Evolutionary conservation across 805 yeast species (phyloP), one percentile per base, ranked within the genome.

Genomic region (Wickerhamiella cacticola): DNA sequence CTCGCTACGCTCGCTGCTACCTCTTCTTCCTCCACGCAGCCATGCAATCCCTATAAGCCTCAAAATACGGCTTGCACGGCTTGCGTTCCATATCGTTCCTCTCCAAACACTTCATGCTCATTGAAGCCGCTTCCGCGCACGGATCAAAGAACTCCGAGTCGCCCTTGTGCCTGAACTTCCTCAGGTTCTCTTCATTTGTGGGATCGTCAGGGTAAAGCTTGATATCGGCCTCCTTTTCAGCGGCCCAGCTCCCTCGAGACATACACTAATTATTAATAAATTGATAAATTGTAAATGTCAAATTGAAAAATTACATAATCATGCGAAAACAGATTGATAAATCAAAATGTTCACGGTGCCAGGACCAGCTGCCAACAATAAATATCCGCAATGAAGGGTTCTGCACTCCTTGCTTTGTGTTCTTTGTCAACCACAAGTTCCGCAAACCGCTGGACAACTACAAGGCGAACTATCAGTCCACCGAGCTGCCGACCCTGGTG

Each of bases 21-120:
- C 46, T 22, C 26, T 50, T 48, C 25, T 51, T 52, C 13, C 45
- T 64, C 88, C 88, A 82, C 52, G 73, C 82, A 58, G 79, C 79
- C 61, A 82, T 82, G 66, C 98, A 89, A 59, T 89, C 98, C 51
- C 89, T 71, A 62, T 89, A 89, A 0, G 96, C 96, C 57, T 80
- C 86, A 62, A 89, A 92, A 60, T 84, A 89, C 50, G 82, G 94
- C 62, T 66, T 76, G 68, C 80, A 86, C 65, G 64, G 72, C 46
- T 70, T 78, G 68, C 71, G 75, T 69, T 76, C 85, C 69, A 75
- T 80, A 56, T 79, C 72, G 59, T 88, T 84, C 44, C 82, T 64
- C 56, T 85, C 89, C 62, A 89, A 68, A 58, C 98, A 89, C 54
- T 75, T 75, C 54, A 87, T 69, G 39, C 95, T 83, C 78, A 94